Evolutionary conservation across 495 filamentous ascomycete species (phyloP), one percentile per base, ranked within the genome.

Genomic region (Achaetomiella virescens): DNA sequence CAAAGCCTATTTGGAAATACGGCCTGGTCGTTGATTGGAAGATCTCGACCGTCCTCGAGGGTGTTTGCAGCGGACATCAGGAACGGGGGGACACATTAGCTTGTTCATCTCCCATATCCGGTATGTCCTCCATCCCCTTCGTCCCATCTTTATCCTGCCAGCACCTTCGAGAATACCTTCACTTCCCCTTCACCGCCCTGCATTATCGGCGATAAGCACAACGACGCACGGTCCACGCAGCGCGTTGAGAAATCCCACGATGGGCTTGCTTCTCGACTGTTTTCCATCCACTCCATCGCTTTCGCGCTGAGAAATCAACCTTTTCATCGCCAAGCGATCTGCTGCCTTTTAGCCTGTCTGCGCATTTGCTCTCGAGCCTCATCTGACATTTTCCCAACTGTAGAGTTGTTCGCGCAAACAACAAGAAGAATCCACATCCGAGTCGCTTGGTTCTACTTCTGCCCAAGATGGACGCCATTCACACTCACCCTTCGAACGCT

Each of bases 51-150:
- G 17, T 56, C 37, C 17, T 49, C 21, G 36, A 59, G 53, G 61
- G 61, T 58, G 65, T 53, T 62, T 64, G 59, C 45, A 55, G 48
- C 63, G 70, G 69, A 69, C 71, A 75, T 64, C 64, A 66, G 60
- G 72, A 70, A 70, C 74, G 84, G 90, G 91, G n/a, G 89, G 91
- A 96, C 85, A 90, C 91, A 96, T 97, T 97, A 72, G 84, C 65
- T 97, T 96, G 91, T 95, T 88, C 79, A 88, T 96, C 91, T 96
- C 90, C 88, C 83, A 76, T 77, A 77, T 70, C 80, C 77, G 84
- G 87, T 89, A 88, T 84, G 88, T 70, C 57, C 53, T 55, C 46
- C 48, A 48, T 54, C 43, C 43, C 43, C 29, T 21, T 44, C 48
- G 18, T 41, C 27, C 40, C 48, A 29, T 44, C 49, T 24, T 29